Evolutionary conservation across 75 land plant species (phyloP).

Genomic region (Ceratopteris richardii): DNA sequence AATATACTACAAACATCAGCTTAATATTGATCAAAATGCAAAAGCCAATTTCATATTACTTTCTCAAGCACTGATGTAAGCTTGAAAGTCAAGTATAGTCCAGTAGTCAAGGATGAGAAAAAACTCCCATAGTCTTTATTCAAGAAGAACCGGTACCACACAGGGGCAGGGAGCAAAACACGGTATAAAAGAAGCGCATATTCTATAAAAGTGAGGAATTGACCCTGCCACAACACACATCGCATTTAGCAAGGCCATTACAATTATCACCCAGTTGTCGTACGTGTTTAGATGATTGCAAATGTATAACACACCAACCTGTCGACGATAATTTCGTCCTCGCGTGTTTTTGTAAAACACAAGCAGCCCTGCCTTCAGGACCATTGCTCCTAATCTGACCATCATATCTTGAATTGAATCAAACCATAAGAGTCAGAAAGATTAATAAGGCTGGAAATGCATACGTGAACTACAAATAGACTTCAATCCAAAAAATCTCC

Average conservation of each 20-base stretch:
- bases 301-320: too few relatives aligned
- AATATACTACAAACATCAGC: too few relatives aligned
- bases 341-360: slow-evolving; percentile 83
- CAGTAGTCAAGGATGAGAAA: slow-evolving; percentile 93
- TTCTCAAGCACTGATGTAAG: slow-evolving; percentile 87
- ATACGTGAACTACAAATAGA: too few relatives aligned
- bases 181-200: slow-evolving; percentile 83
- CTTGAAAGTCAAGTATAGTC: slow-evolving; percentile 94
- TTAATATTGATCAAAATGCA: too few relatives aligned
- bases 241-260: not conserved
- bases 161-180: slow-evolving; percentile 91
- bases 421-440: too few relatives aligned
- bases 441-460: too few relatives aligned
- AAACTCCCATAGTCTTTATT: slow-evolving; percentile 96
- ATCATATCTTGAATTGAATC: slow-evolving; percentile 49
- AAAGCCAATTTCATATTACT: too few relatives aligned
- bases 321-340: slow-evolving; percentile 86
- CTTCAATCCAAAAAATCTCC: too few relatives aligned
- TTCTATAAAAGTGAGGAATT: slow-evolving; percentile 86
- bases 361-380: slow-evolving; percentile 62
- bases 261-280: too few relatives aligned
- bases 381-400: slow-evolving; percentile 94
- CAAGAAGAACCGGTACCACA: slow-evolving; percentile 98
- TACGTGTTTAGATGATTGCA: too few relatives aligned
- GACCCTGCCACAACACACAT: slow-evolving; percentile 49